Evolutionary conservation across 495 filamentous ascomycete genomes (phyloP), one percentile per base, ranked within the genome.

Genomic region (Lepidopterella palustris): DNA sequence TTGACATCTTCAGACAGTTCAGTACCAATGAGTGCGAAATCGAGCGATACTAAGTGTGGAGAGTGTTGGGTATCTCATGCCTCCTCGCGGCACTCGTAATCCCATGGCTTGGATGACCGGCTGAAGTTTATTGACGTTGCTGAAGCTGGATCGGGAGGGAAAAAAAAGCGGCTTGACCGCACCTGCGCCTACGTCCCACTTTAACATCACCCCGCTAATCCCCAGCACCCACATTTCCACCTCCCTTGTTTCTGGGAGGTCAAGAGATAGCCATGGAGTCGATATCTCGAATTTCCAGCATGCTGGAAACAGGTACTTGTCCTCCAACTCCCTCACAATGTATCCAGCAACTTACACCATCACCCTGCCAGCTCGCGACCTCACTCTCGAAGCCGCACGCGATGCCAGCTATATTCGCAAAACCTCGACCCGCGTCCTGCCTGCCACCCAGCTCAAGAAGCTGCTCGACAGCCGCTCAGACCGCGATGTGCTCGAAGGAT

Each of bases 381-480:
- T 98, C 68, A 98, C 93, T 40, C 84, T 98, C 69, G 93, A 98
- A 79, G 95, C 93, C 52, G 92, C 93, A 64, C 76, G 80, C 18
- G 73, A 76, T 67, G 77, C 79, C 55, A 73, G 73, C 51, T 72
- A 75, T 56, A 77, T 76, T 20, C 72, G 81, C 55, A 81, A 80
- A 24, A 77, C 71, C 52, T 70, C 77, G 0, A 77, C 75, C 10
- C 74, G 76, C 6, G 74, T 75, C 26, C 63, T 82, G 25, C 78
- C 78, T 8, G 71, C 78, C 18, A 64, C 75, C 11, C 89, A 96
- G 70, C 84, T 97, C 60, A 95, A 95, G 78, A 96, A 92, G 74
- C 82, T 98, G 4, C 80, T 98, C 53, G 95, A 97, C 68, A 95
- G 90, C 69, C 85, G 95, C 53, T 88, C 88, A 81, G 93, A 98